phyloP scores from a whole-genome alignment of 768 basidiomycete species.

The Phylloporus arenicola region DNA sequence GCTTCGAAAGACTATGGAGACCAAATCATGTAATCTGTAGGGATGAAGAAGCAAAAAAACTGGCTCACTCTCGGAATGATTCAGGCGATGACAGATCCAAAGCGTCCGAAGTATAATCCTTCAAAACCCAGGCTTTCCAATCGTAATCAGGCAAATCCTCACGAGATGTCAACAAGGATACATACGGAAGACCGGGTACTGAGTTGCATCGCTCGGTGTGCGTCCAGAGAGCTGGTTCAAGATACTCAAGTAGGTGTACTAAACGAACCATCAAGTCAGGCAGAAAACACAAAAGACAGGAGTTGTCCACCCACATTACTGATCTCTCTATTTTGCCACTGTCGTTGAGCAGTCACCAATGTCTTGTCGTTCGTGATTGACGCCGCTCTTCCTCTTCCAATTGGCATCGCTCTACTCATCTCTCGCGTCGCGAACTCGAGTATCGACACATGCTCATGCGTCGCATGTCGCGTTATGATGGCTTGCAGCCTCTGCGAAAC shows the following conservation, averaged over 20 bases:
- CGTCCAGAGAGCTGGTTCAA: slow-evolving; percentile 90
- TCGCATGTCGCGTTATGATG: slow-evolving; percentile 39
- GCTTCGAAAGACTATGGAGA: slow-evolving; percentile 61
- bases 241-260: slow-evolving; percentile 88
- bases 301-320: slow-evolving; percentile 62
- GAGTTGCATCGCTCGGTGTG: slow-evolving; percentile 91
- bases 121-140: slow-evolving; percentile 77
- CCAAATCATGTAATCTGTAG: neutral
- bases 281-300: neutral
- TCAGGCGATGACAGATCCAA: slow-evolving; percentile 59
- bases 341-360: slow-evolving; percentile 63
- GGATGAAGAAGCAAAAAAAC: neutral
- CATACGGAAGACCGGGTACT: slow-evolving; percentile 88
- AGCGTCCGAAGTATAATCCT: slow-evolving; percentile 71
- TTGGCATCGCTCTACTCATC: slow-evolving; percentile 25
- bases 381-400: slow-evolving; percentile 13
- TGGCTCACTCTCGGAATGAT: slow-evolving; percentile 68
- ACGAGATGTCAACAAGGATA: neutral
- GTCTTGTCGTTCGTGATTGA: slow-evolving; percentile 34
- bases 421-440: slow-evolving; percentile 44
- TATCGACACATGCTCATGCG: slow-evolving; percentile 38
- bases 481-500: slow-evolving; percentile 48
- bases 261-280: neutral
- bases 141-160: neutral
- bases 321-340: slow-evolving; percentile 87